Percentiles rank a stretch among this genome's conserved stretches.
Evolutionary conservation across 129 eudicot genomes (phyloP).

Genomic region (Deinandra increscens): DNA sequence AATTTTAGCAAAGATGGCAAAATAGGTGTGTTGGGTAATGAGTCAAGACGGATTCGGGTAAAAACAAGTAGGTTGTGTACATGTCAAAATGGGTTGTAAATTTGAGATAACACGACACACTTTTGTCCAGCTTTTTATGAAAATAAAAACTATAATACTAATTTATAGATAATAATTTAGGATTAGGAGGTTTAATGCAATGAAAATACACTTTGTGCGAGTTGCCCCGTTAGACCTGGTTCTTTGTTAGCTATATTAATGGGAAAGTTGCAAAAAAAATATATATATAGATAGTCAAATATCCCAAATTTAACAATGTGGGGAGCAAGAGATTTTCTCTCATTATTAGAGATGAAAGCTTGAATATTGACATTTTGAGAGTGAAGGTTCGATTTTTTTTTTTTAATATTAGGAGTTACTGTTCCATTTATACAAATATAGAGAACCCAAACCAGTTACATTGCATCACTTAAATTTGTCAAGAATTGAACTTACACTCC

Average conservation of each 20-base stretch:
- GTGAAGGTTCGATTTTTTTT: background rate
- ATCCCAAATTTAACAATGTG: background rate
- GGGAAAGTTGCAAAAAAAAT: background rate
- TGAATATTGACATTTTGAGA: no score
- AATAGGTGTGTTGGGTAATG: background rate
- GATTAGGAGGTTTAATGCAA: background rate
- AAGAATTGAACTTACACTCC: background rate
- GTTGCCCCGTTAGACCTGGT: background rate
- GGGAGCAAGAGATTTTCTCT: background rate
- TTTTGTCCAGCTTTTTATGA: background rate
- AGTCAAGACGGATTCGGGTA: background rate
- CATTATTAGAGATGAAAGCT: background rate
- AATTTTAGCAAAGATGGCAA: background rate
- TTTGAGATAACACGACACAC: background rate
- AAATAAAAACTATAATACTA: background rate
- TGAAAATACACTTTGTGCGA: background rate
- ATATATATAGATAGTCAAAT: background rate
- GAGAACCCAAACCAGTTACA: background rate
- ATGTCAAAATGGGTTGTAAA: background rate
- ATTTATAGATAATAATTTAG: background rate
- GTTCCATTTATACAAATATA: background rate
- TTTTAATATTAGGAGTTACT: background rate
- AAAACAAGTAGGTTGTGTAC: background rate
- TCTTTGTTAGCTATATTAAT: background rate
- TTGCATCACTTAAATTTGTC: background rate